Evolutionary conservation across 495 filamentous ascomycete species (phyloP), one percentile per base, ranked within the genome.

Genomic region (Podospora australis): DNA sequence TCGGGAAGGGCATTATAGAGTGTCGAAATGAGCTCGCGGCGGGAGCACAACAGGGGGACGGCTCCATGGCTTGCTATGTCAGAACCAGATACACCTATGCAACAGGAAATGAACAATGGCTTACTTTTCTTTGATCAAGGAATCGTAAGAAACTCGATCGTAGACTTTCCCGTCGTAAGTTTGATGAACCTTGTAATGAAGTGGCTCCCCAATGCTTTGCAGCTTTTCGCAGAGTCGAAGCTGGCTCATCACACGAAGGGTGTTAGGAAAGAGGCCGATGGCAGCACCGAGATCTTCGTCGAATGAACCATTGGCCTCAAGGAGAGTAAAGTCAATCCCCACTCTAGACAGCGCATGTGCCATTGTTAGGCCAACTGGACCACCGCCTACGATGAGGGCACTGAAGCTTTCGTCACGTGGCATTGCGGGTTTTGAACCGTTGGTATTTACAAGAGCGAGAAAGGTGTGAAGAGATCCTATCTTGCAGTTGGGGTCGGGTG

Each of bases 301-400:
- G 9, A 74, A 54, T 1, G 66, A 54, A 1, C 36, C 26, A n/a
- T 60, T 50, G 14, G 53, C 50, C 55, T 79, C 78, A 2, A 80
- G 59, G 1, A 81, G 44, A 6, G 74, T 53, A 39, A 70, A 73
- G 46, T 76, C 71, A 46, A 81, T 76, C 11, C 57, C 60, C 2
- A 62, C 60, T 28, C 59, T 55, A 0, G 62, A 47, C 13, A 81
- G 60, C 10, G 57, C 61, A 39, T 77, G 68, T 0, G 77, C 74
- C 1, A 74, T 50, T 1, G 70, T 71, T 4, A 81, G 56, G 0
- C 73, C 73, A 2, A 70, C 63, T 6, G 78, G 65, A 2, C 69
- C 70, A 5, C 72, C 77, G 13, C 77, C 78, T 4, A 73, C 72
- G 39, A 81, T 71, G 28, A 53, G 44, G n/a, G 39, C 50, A 22